Base-by-base conservation (phyloP, 1,139 yeast species). In the Candida sojae region DNA sequence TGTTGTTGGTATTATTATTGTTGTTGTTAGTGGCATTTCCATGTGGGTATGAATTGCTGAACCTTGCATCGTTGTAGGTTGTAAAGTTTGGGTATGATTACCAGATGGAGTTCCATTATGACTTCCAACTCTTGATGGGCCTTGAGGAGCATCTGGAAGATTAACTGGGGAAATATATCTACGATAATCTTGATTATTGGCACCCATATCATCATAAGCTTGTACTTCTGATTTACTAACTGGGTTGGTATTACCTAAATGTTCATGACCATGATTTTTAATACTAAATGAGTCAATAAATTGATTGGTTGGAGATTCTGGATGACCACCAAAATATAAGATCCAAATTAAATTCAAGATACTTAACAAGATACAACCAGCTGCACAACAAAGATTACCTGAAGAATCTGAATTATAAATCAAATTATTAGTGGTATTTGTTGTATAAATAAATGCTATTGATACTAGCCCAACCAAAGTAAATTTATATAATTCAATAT, bases 321-420 rank as follows among this genome's bases (percentile, higher is more conserved):
- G 88, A 58, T 86, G 92, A 34, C 88, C 85, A 13, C 93, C 98
- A 64, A 87, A 88, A 68, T 91, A 92, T 50, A 91, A 73, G 47
- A 92, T 77, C 96, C 97, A 93, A 45, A 81, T 73, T 48, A 88
- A 62, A 64, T 92, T 89, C 53, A 90, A 76, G 66, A 92, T 89
- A 25, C 95, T 84, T 46, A 90, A 72, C 49, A 93, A 72, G 53
- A 93, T 88, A 58, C 88, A 86, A 4, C 99, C 99, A 0, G 98
- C 97, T 1, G 96, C 90, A 17, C 96, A 92, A 35, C 97, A 95
- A 47, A 88, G 88, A 56, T 67, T 66, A 37, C 82, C 82, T n/a
- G 86, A 71, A 10, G 88, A 78, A 17, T 76, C 73, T 21, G 81
- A 71, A 41, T 77, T 68, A 72, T 93, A 93, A 39, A 93, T 88